Conservation (phyloP, 495 filamentous ascomycete genomes). For the Astrothelium subdiscretum region DNA sequence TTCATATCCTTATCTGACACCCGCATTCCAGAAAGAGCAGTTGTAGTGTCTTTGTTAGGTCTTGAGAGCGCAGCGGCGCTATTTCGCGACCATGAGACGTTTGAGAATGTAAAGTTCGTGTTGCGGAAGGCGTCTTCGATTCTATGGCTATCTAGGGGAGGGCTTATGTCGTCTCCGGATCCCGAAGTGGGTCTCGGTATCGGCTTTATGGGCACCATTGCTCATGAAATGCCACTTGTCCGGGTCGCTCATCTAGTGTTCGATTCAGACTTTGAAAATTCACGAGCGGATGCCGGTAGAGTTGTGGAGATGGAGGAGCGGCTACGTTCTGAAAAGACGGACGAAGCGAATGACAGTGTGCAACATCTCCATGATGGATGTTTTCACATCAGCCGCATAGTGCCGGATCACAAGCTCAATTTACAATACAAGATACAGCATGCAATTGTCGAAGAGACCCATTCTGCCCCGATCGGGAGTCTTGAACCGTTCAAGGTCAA, state of each 20-base stretch:
- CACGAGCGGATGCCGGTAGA: not conserved
- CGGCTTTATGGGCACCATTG: not conserved
- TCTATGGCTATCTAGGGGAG: not conserved
- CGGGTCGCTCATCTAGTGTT: not conserved
- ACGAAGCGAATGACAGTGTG: not conserved
- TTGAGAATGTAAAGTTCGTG: not conserved
- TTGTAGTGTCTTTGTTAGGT: not conserved
- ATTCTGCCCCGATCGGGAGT: not conserved
- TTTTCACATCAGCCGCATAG: not conserved
- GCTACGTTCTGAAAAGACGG: not conserved
- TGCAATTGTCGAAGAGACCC: not conserved
- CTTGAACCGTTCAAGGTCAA: not conserved
- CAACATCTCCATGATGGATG: not conserved
- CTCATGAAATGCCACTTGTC: not conserved
- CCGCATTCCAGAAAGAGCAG: not conserved
- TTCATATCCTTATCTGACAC: not conserved
- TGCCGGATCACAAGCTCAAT: not conserved
- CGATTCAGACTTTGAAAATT: not conserved
- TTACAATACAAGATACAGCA: not conserved
- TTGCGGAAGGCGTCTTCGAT: not conserved
- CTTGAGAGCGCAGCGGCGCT: not conserved
- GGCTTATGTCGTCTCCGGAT: not conserved
- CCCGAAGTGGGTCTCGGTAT: not conserved
- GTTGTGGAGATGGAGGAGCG: not conserved
- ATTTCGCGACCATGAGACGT: not conserved